A percentile compares a stretch with the other conserved stretches of the same genome.
phyloP scores from a whole-genome alignment of 306 rosid species.

The Cucumis cinereus region DNA sequence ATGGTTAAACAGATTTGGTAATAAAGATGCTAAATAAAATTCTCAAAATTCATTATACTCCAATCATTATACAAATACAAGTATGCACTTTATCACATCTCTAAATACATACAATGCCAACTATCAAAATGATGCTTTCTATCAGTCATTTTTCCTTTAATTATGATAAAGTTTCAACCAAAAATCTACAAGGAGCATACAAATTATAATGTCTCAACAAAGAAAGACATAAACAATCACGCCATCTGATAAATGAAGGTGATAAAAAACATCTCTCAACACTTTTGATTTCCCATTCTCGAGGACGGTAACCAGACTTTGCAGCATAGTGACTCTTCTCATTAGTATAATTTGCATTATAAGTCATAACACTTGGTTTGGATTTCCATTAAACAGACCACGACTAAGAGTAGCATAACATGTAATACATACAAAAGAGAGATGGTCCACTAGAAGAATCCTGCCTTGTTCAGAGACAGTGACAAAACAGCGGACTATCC shows the following conservation, averaged over 20 bases:
- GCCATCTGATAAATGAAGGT: background rate
- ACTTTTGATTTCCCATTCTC: background rate
- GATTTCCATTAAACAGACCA: background rate
- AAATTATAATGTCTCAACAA: conserved; percentile 4
- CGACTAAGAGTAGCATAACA: background rate
- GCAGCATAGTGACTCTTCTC: background rate
- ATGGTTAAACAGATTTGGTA: background rate
- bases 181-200: background rate
- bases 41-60: background rate
- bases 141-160: background rate
- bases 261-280: background rate
- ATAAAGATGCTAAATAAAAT: background rate
- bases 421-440: background rate
- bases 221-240: conserved; percentile 7
- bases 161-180: background rate
- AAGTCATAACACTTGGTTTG: background rate
- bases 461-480: background rate
- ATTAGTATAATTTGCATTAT: background rate
- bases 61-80: background rate
- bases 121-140: background rate
- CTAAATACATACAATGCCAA: background rate
- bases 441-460: background rate
- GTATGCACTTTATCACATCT: background rate
- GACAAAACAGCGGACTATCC: background rate
- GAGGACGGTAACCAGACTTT: background rate